Conservation (phyloP, 2,329 filamentous ascomycete genomes). For the Colletotrichum somersetense region DNA sequence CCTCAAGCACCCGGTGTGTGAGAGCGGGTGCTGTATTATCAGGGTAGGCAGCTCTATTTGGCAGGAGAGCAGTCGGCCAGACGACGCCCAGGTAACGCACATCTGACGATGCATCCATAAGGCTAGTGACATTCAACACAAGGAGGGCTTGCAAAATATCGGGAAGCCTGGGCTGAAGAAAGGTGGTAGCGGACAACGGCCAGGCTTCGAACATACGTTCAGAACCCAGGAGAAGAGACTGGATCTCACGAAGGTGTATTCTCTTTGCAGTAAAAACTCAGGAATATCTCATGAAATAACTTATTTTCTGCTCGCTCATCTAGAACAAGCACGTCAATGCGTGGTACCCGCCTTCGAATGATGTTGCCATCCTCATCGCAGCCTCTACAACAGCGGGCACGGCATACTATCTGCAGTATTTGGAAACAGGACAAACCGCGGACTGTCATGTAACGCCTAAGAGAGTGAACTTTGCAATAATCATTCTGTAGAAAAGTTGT, state of each 20-base stretch:
- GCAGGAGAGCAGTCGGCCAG: background rate
- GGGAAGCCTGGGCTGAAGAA: background rate
- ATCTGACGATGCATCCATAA: accelerated
- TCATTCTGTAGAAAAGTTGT: accelerated
- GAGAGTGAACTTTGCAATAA: background rate
- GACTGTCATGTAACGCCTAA: background rate
- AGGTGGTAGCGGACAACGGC: background rate
- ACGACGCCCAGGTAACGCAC: background rate
- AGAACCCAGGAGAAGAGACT: background rate
- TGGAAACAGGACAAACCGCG: background rate
- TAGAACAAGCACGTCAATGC: background rate
- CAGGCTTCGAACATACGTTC: background rate
- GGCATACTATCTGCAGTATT: background rate
- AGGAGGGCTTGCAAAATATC: background rate
- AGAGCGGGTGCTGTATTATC: background rate
- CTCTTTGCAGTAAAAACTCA: background rate
- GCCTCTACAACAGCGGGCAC: background rate
- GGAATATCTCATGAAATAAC: accelerated
- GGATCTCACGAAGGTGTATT: background rate
- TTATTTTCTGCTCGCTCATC: background rate
- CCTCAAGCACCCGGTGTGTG: conserved; percentile 16
- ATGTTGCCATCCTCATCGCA: too few relatives aligned
- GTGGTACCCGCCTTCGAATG: background rate
- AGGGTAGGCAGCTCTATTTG: background rate
- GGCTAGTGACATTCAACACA: background rate